phyloP scores from a whole-genome alignment of 129 eudicot species.

The Lactuca sativa region DNA sequence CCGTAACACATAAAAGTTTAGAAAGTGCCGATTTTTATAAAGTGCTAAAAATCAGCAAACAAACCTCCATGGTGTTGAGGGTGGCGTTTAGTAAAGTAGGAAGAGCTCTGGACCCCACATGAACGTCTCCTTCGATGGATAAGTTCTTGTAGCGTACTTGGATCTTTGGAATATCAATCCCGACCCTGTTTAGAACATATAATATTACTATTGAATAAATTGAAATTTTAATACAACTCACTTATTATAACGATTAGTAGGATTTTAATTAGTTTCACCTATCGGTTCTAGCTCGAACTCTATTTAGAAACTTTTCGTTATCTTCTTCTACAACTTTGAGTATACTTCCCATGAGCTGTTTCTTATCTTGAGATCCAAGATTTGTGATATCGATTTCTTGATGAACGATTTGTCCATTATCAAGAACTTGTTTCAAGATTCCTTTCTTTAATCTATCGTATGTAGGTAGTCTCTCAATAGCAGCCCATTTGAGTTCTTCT shows the following conservation, averaged over 20 bases:
- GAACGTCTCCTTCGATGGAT: slow-evolving; percentile 32
- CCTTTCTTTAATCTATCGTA: slow-evolving; percentile 46
- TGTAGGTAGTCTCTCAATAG: slow-evolving; percentile 42
- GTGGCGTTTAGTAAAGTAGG: slow-evolving; percentile 40
- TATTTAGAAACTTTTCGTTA: slow-evolving; percentile 56
- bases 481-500: slow-evolving; percentile 44
- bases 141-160: slow-evolving; percentile 32
- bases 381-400: slow-evolving; percentile 47
- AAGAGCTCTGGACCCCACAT: slow-evolving; percentile 36
- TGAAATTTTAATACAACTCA: background rate
- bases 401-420: slow-evolving; percentile 47
- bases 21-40: background rate
- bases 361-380: slow-evolving; percentile 52
- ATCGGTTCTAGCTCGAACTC: slow-evolving; percentile 51
- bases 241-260: too few relatives aligned
- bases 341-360: slow-evolving; percentile 49
- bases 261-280: slow-evolving; percentile 27
- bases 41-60: background rate
- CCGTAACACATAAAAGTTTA: background rate
- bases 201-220: background rate
- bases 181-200: slow-evolving; percentile 22
- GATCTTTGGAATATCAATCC: slow-evolving; percentile 32
- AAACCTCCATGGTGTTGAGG: slow-evolving; percentile 55
- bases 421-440: slow-evolving; percentile 33
- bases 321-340: slow-evolving; percentile 58